A percentile compares a stretch with the other conserved stretches of the same genome.
phyloP scores from a whole-genome alignment of 2,329 filamentous ascomycete species.

The Penicillium sp. region DNA sequence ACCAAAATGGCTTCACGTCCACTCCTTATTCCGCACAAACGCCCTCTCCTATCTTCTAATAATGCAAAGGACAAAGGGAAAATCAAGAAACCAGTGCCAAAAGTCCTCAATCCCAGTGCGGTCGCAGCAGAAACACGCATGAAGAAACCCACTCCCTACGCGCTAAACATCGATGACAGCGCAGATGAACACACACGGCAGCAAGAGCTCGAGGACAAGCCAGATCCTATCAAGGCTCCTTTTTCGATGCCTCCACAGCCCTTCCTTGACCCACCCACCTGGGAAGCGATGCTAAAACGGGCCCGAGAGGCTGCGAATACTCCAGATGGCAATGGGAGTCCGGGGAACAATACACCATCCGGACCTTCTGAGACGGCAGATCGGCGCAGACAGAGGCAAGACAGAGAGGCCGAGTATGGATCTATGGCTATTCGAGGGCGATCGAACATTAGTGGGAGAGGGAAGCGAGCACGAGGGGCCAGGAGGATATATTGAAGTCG shows the following conservation, averaged over 20 bases:
- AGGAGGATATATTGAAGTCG: constrained; percentile 14
- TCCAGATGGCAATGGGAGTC: constrained; percentile 1
- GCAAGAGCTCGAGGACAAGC: not conserved
- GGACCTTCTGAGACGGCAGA: constrained; percentile 15
- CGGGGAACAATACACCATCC: not conserved
- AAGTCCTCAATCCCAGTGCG: constrained; percentile 26
- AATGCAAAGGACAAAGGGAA: not conserved
- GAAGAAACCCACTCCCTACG: constrained; percentile 8
- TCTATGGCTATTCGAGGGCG: constrained; percentile 35
- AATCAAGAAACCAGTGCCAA: constrained; percentile 2
- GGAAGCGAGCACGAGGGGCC: constrained; percentile 11
- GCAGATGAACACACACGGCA: not conserved
- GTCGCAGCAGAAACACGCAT: constrained; percentile 18
- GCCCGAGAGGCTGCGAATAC: constrained; percentile 4
- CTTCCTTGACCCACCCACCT: constrained; percentile 39
- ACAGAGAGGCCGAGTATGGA: constrained; percentile 32
- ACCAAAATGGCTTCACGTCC: constrained; percentile 16
- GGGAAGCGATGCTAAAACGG: constrained; percentile 33
- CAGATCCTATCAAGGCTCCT: constrained; percentile 30
- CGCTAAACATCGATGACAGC: not conserved
- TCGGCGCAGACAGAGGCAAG: constrained; percentile 16
- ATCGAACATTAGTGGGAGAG: constrained; percentile 23
- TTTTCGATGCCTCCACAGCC: constrained; percentile 37
- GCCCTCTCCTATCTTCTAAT: constrained; percentile 20
- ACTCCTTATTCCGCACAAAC: constrained; percentile 31